Percentiles rank a stretch among this genome's conserved stretches.
Evolutionary conservation across 2,329 filamentous ascomycete genomes (phyloP).

Genomic region (Hypoxylon sp.): DNA sequence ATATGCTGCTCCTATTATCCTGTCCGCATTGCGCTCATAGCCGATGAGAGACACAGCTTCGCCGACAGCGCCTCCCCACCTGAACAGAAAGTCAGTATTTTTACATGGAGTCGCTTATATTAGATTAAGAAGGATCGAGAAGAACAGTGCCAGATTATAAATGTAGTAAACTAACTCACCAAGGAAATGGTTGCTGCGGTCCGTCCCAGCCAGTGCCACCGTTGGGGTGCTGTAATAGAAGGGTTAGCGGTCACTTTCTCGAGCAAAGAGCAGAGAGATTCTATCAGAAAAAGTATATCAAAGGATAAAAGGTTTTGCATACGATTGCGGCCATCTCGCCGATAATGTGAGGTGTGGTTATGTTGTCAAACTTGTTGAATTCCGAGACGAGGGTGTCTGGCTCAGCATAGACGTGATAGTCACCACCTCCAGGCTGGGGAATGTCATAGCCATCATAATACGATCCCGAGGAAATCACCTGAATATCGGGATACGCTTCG

Average conservation of each 20-base stretch:
- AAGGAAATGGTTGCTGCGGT: conserved; percentile 57
- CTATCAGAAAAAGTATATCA: too few species aligned
- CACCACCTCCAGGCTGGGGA: conserved; percentile 53
- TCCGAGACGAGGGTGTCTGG: conserved; percentile 59
- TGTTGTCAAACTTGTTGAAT: conserved; percentile 64
- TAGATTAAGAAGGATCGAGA: too few species aligned
- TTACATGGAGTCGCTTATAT: too few species aligned
- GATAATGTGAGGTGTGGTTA: conserved; percentile 41
- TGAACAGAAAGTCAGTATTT: conserved; percentile 6
- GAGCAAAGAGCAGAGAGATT: too few species aligned
- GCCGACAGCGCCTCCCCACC: conserved; percentile 67
- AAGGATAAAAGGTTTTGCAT: too few species aligned
- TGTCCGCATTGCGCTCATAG: conserved; percentile 70
- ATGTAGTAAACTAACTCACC: conserved; percentile 38
- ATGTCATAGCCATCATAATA: conserved; percentile 54
- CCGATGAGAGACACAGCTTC: conserved; percentile 73
- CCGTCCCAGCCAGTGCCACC: conserved; percentile 59
- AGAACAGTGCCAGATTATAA: not conserved
- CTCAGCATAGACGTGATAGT: conserved; percentile 62
- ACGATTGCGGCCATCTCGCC: conserved; percentile 61
- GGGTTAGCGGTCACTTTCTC: too few species aligned
- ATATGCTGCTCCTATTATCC: conserved; percentile 62
- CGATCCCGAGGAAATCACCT: conserved; percentile 61
- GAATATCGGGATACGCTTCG: conserved; percentile 64
- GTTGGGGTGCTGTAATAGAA: too few species aligned